Evolutionary conservation across 2,329 filamentous ascomycete genomes (phyloP), one percentile per base, ranked within the genome.

Genomic region (Talaromyces amestolkiae): DNA sequence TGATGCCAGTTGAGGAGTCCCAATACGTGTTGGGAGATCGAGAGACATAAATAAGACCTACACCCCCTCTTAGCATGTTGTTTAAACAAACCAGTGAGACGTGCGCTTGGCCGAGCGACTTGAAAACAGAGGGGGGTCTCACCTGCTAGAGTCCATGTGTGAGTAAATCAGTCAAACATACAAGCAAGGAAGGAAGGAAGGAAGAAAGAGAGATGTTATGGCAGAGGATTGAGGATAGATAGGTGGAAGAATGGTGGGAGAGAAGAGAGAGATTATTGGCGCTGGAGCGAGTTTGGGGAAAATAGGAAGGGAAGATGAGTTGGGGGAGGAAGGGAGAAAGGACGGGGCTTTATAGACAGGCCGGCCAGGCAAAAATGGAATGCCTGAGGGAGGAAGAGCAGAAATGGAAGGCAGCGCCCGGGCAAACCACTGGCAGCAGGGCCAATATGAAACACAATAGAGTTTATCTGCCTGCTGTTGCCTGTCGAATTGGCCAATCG

Each of bases 291-390:
- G 47, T 19, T 24, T 41, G 60, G 27, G n/a, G 60, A 54, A 19
- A 63, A 56, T 43, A 63, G 19, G 35, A 43, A 63, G 24, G 51
- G 35, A 63, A 58, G 41, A 22, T 53, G 37, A 47, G 9, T 27
- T 53, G 4, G 37, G 41, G 27, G 27, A 22, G 19, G 19, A 37
- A 24, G 31, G 31, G 39, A 27, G n/a, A 33, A 2, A 45, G 24
- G 61, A 17, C 51, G 5, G 17, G 35, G 47, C 24, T 24, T 63
- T 63, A 63, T 58, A 63, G 61, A 58, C 31, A 10, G 31, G 35
- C 4, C 11, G 22, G 10, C 6, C 33, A 56, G 53, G 53, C 53
- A 54, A 31, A 35, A 11, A 35, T 37, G 17, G 51, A 17, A 9
- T 54, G 51, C 51, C 31, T 54, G 51, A 33, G n/a, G 51, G 9